These are phyloP conservation scores for Phyllosticta paracitricarpa DNA, from an alignment of 2,329 filamentous ascomycete genomes.

Conservation along the genomic window DNA sequence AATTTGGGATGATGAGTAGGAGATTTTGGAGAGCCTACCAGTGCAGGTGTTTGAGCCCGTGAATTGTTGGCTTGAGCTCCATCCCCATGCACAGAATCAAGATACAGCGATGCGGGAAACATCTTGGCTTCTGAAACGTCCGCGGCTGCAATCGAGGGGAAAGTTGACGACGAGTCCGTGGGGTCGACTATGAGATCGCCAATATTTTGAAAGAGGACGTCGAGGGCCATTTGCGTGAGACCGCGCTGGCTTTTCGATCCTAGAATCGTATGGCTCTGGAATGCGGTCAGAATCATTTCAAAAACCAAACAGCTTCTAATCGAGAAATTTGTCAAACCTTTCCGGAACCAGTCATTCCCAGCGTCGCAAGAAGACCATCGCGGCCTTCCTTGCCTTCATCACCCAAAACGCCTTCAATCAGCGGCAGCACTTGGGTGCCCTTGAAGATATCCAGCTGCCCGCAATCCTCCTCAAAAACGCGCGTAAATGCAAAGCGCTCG, in stretches of 20 bases:
- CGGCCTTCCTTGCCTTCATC: constrained; percentile 64
- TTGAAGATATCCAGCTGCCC: constrained; percentile 81
- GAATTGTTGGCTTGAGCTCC: constrained; percentile 31
- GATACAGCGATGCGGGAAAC: constrained; percentile 61
- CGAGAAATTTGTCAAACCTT: constrained; percentile 54
- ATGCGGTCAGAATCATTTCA: background rate
- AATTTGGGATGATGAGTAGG: background rate
- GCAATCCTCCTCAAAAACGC: constrained; percentile 80
- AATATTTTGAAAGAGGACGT: constrained; percentile 78
- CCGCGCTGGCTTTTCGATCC: constrained; percentile 80
- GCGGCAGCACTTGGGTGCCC: constrained; percentile 60
- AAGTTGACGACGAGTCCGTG: constrained; percentile 46
- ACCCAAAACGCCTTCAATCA: constrained; percentile 74
- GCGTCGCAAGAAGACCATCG: constrained; percentile 80
- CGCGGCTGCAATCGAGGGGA: constrained; percentile 63
- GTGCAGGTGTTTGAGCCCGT: constrained; percentile 34
- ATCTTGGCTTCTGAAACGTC: constrained; percentile 76
- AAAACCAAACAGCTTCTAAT: background rate
- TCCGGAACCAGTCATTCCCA: constrained; percentile 91
- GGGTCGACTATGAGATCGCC: constrained; percentile 58
- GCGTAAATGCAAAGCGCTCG: constrained; percentile 90
- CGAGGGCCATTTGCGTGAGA: constrained; percentile 81
- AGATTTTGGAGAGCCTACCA: constrained; percentile 4
- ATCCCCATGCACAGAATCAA: constrained; percentile 72
- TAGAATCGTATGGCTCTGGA: constrained; percentile 86